Evolutionary conservation across 176 grass and related monocot genomes (phyloP), one percentile per base, ranked within the genome.

Genomic region (Avena insularis): DNA sequence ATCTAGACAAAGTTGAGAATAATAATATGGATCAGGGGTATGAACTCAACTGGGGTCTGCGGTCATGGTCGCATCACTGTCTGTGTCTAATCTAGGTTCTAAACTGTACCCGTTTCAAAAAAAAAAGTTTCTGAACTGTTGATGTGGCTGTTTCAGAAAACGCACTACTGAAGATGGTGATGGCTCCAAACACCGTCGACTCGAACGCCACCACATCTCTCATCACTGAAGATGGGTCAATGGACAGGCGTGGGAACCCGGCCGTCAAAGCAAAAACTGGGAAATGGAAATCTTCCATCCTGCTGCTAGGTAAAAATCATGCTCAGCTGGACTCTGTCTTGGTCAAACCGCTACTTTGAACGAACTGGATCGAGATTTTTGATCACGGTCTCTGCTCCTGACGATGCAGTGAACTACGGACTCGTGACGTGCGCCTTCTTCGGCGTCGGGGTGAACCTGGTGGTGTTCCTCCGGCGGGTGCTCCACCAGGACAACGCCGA

Each of bases 381-480:
- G 59, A 71, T 46, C 21, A 8, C 70, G 38, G 62, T 45, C 27
- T 2, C 13, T 67, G 21, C 7, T 62, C 54, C 33, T 10, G 20
- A 9, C 21, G 63, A 71, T 87, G 86, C 92, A 97, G 95, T 86
- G 27, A 97, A 97, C 82, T 97, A 94, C 31, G 95, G 87, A 4
- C 92, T 97, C 1, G 86, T 88, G 35, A 97, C 92, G 6, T 83
- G 91, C 69, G 95, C 95, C 71, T 97, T 97, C 87, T 97, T 97
- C 84, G 95, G 95, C 75, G 95, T 97, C 4, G 95, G 90, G 6
- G 95, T 97, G 65, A 97, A 97, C 75, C 85, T 97, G 0, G 95
- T 97, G 58, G 90, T 97, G 81, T 97, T 94, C 86, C 83, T 97
- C 31, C 93, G 90, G 4, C 77, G 92, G 54, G 92, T 97, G 51